Percentiles rank a stretch among this genome's conserved stretches.
These are phyloP conservation scores for Taphrina populina DNA, from an alignment of 1,139 yeast genomes.

Conservation along the genomic window DNA sequence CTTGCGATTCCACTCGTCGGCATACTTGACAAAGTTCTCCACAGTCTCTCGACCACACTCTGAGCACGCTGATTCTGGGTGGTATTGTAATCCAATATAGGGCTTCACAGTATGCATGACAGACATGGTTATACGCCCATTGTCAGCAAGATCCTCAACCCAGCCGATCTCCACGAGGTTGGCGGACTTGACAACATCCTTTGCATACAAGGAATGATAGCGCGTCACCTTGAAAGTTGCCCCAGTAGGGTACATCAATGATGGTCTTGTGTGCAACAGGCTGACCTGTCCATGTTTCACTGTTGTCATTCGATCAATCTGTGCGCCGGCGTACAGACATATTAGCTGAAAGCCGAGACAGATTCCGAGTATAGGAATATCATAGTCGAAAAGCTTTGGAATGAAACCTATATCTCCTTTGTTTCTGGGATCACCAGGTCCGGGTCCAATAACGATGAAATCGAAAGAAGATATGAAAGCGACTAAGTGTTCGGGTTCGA, in stretches of 20 bases:
- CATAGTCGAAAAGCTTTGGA: conserved; percentile 51
- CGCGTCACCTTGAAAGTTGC: conserved; percentile 59
- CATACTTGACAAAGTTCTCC: conserved; percentile 61
- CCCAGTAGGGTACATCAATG: conserved; percentile 49
- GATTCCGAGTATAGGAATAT: conserved; percentile 78
- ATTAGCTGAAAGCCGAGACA: conserved; percentile 91
- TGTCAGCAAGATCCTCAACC: conserved; percentile 38
- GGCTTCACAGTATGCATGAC: conserved; percentile 63
- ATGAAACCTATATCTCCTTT: conserved; percentile 72
- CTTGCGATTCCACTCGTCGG: conserved; percentile 42
- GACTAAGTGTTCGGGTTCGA: conserved; percentile 49
- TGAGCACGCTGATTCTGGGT: conserved; percentile 93
- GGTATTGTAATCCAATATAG: conserved; percentile 92
- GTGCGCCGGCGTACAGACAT: conserved; percentile 64
- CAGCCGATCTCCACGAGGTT: conserved; percentile 36
- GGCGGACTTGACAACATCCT: conserved; percentile 40
- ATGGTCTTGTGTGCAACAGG: conserved; percentile 64
- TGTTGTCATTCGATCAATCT: conserved; percentile 54
- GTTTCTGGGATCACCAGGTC: conserved; percentile 85
- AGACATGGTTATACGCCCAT: conserved; percentile 64
- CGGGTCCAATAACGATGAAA: conserved; percentile 88
- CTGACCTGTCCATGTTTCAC: conserved; percentile 89
- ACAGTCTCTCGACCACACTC: conserved; percentile 60
- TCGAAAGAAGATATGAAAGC: conserved; percentile 55
- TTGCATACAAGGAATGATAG: conserved; percentile 80